These are phyloP conservation scores for Beauveria australis DNA, from an alignment of 2,329 filamentous ascomycete genomes.

Conservation along the genomic window DNA sequence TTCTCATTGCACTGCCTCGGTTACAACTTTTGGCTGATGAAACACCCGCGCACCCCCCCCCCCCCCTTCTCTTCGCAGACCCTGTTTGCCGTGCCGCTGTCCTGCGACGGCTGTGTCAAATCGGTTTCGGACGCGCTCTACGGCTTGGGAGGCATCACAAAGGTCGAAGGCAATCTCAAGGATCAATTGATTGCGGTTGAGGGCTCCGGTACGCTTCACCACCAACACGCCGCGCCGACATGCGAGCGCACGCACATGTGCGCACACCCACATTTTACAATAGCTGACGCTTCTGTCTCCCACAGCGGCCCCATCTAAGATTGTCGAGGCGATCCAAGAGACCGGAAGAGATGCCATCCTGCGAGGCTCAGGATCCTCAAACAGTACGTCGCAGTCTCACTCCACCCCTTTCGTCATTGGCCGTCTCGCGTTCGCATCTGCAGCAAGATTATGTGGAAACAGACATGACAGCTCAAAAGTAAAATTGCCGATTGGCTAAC, in stretches of 20 bases:
- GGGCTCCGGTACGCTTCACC: conserved; percentile 56
- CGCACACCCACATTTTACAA: background rate
- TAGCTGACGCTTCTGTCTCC: background rate
- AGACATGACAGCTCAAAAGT: background rate
- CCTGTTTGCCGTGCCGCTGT: conserved; percentile 89
- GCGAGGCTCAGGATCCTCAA: conserved; percentile 74
- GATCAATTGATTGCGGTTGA: conserved; percentile 79
- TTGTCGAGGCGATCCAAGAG: conserved; percentile 78
- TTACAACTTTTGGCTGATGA: conserved; percentile 8
- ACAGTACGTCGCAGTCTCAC: conserved; percentile 51
- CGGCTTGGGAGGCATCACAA: conserved; percentile 70
- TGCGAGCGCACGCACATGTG: background rate
- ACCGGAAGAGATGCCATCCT: conserved; percentile 93
- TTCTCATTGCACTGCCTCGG: conserved; percentile 14
- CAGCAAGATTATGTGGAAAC: background rate
- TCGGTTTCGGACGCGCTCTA: conserved; percentile 73
- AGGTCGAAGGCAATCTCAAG: conserved; percentile 72
- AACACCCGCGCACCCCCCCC: background rate
- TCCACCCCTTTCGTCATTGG: background rate
- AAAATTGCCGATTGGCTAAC: background rate
- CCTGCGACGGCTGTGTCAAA: conserved; percentile 82
- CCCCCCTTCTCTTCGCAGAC: conserved; percentile 46
- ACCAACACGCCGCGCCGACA: background rate
- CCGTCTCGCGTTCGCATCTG: background rate
- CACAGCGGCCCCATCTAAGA: conserved; percentile 72